Conservation (phyloP, 2,329 filamentous ascomycete species). For the Fusarium sublunatum region DNA sequence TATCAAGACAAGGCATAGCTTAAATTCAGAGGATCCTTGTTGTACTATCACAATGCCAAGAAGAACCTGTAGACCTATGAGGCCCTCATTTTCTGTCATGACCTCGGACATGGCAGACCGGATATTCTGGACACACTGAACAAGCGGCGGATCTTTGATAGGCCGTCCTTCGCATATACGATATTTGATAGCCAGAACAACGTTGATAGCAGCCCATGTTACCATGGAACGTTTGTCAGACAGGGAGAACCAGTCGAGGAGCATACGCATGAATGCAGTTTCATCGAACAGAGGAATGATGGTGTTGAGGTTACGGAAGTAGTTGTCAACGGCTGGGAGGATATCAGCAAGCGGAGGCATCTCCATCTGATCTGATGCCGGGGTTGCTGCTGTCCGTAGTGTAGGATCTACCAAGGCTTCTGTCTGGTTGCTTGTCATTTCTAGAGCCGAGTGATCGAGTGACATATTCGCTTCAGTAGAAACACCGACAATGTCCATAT, state of each 20-base stretch:
- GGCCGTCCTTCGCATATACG: conserved; percentile 36
- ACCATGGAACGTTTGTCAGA: conserved; percentile 32
- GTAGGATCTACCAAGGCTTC: neutral
- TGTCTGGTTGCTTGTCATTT: neutral
- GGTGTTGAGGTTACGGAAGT: conserved; percentile 35
- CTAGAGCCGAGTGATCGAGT: neutral
- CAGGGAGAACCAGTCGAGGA: conserved; percentile 49
- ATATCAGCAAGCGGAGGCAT: conserved; percentile 34
- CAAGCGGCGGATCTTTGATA: conserved; percentile 29
- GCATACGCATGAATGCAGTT: conserved; percentile 48
- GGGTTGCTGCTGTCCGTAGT: neutral
- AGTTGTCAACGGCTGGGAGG: conserved; percentile 35
- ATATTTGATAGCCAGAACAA: conserved; percentile 50
- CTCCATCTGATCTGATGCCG: conserved; percentile 14
- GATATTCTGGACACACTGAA: conserved; percentile 47
- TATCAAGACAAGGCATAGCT: conserved; percentile 48
- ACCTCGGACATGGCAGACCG: conserved; percentile 50
- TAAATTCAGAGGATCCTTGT: conserved; percentile 48
- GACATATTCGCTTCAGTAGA: neutral
- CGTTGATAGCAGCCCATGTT: conserved; percentile 51
- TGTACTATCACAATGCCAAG: conserved; percentile 51
- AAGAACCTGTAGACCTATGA: conserved; percentile 50
- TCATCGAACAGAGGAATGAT: conserved; percentile 52
- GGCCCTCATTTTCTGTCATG: conserved; percentile 47
- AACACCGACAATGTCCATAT: neutral